These are phyloP conservation scores for Triticum timopheevii DNA, from an alignment of 176 grass and related monocot genomes.

Conservation along the genomic window DNA sequence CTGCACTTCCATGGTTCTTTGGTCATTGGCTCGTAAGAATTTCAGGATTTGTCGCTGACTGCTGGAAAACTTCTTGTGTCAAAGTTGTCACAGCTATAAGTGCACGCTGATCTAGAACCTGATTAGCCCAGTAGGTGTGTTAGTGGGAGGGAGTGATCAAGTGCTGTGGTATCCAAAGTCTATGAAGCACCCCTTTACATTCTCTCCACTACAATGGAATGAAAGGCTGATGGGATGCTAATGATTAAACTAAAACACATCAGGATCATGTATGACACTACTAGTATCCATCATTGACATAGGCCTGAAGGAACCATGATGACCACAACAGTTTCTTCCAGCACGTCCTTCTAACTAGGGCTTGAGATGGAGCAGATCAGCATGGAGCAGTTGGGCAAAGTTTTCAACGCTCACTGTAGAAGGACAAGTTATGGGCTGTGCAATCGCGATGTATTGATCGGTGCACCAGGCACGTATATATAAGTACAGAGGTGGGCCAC, in stretches of 20 bases:
- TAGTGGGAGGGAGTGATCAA: not conserved
- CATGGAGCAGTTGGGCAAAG: constrained; percentile 13
- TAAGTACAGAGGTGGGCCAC: too few relatives aligned
- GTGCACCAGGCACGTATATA: too few relatives aligned
- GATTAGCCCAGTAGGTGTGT: not conserved
- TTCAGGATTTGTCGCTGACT: not conserved
- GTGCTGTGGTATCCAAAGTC: constrained; percentile 16
- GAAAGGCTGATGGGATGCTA: not conserved
- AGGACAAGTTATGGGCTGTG: too few relatives aligned
- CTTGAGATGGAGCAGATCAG: not conserved
- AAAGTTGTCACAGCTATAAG: not conserved
- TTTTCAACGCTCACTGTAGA: constrained; percentile 35
- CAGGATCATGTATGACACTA: not conserved
- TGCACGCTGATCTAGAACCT: not conserved
- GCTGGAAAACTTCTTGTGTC: not conserved
- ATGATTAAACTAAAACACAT: not conserved
- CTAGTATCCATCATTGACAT: not conserved
- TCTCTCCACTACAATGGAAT: not conserved
- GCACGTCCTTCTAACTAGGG: not conserved
- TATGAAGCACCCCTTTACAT: not conserved
- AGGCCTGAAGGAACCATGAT: not conserved
- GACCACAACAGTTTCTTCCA: not conserved
- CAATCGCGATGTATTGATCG: too few relatives aligned
- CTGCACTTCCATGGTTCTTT: not conserved
- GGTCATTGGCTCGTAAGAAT: not conserved